Evolutionary conservation across 768 basidiomycete genomes (phyloP).

Genomic region (Mycena olivaceomarginata): DNA sequence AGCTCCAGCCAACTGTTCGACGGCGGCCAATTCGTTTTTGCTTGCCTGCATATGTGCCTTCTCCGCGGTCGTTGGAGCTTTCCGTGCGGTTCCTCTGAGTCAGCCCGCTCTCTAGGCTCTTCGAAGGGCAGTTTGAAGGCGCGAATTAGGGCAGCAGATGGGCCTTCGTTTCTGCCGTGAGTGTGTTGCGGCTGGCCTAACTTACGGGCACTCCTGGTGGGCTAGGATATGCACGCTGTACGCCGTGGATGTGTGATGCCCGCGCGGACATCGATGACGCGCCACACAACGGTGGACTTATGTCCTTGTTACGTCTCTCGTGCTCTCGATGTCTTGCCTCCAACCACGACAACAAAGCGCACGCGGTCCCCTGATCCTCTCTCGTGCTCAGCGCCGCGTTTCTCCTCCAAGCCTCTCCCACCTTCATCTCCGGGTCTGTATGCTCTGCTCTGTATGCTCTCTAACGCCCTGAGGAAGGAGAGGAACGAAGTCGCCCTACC

Average conservation of each 20-base stretch:
- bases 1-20: not conserved
- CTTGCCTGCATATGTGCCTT: not conserved
- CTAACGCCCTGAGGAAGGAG: constrained; percentile 26
- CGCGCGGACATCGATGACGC: no score
- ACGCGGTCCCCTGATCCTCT: constrained; percentile 6
- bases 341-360: not conserved
- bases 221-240: no score
- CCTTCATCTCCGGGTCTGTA: constrained; percentile 30
- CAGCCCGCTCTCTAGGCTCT: constrained; percentile 2
- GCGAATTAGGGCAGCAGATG: not conserved
- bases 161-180: constrained; percentile 10
- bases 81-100: constrained; percentile 14
- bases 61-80: constrained; percentile 26
- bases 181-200: constrained; percentile 1
- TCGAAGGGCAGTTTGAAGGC: constrained; percentile 9
- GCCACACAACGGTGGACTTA: not conserved
- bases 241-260: no score
- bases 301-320: constrained; percentile 11
- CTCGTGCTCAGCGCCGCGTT: constrained; percentile 3
- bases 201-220: not conserved
- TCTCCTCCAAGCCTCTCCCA: not conserved
- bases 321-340: not conserved
- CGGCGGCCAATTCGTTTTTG: not conserved
- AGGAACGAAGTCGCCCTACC: not conserved
- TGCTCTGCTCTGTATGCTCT: not conserved